Evolutionary conservation across 768 basidiomycete species (phyloP).

Genomic region (Serendipita vermifera): DNA sequence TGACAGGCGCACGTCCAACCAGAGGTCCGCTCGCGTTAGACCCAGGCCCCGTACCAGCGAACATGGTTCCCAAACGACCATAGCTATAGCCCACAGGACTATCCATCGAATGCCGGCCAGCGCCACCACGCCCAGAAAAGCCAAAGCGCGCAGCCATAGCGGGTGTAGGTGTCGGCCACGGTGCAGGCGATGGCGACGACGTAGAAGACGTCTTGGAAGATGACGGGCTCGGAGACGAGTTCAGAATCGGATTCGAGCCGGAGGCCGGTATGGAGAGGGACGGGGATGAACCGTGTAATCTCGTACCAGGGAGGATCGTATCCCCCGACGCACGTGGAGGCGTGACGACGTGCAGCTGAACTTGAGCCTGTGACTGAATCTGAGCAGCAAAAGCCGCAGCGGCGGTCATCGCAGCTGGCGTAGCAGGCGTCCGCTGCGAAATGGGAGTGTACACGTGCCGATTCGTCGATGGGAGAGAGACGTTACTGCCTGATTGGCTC

Average conservation of each 20-base stretch:
- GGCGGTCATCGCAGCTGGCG: not conserved
- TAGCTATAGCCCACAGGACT: not conserved
- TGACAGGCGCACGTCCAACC: not conserved
- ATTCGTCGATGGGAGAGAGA: not conserved
- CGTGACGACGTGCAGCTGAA: not conserved
- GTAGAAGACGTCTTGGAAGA: no score
- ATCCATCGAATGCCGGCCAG: not conserved
- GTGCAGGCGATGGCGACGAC: no score
- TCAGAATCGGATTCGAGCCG: not conserved
- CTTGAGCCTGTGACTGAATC: no score
- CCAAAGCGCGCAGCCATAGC: slow-evolving; percentile 2
- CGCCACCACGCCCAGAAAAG: not conserved
- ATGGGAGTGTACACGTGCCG: not conserved
- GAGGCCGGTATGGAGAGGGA: not conserved
- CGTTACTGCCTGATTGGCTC: no score
- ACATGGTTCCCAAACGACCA: not conserved
- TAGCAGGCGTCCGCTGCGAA: not conserved
- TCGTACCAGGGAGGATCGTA: not conserved
- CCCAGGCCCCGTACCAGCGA: not conserved
- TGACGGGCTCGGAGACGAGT: not conserved
- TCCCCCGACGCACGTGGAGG: not conserved
- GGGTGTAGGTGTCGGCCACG: not conserved
- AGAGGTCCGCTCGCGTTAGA: no score
- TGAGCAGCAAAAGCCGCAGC: no score
- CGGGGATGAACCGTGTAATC: no score